phyloP scores from a whole-genome alignment of 2,329 filamentous ascomycete genomes.

The Periglandula ipomoeae region DNA sequence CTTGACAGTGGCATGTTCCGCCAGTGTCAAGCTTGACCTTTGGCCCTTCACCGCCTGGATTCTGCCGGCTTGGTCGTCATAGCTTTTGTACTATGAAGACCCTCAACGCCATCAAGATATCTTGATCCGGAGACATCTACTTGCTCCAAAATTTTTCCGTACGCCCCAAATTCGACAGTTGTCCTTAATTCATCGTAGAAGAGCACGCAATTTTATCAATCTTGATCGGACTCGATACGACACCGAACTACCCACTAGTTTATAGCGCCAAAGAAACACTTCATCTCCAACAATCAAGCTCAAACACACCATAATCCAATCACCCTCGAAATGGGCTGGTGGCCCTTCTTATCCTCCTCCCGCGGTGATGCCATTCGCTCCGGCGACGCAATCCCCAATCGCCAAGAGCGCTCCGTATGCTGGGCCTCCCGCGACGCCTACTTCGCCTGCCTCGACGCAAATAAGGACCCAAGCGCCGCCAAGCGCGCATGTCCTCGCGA shows the following conservation, averaged over 20 bases:
- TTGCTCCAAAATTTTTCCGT: no score
- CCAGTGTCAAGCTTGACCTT: not conserved
- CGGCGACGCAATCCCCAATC: conserved; percentile 67
- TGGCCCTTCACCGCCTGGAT: conserved; percentile 1
- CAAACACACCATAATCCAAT: conserved; percentile 5
- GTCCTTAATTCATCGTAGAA: no score
- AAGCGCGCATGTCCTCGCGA: conserved; percentile 30
- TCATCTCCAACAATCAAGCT: not conserved
- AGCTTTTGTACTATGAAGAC: not conserved
- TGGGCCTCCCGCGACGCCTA: conserved; percentile 85
- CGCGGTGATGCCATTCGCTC: conserved; percentile 38
- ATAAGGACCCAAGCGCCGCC: conserved; percentile 31
- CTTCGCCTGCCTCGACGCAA: conserved; percentile 74
- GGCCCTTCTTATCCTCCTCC: conserved; percentile 36
- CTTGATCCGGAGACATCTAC: no score
- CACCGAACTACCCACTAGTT: no score
- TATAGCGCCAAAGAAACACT: no score
- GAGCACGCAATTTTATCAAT: no score
- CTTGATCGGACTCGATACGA: no score
- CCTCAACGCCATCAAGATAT: no score
- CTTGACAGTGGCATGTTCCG: not conserved
- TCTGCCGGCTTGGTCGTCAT: not conserved
- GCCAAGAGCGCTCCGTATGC: conserved; percentile 71
- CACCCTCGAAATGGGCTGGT: conserved; percentile 32
- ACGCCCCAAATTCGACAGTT: no score